Conservation (phyloP, 768 basidiomycete species). For the Lentinula guzmanii region DNA sequence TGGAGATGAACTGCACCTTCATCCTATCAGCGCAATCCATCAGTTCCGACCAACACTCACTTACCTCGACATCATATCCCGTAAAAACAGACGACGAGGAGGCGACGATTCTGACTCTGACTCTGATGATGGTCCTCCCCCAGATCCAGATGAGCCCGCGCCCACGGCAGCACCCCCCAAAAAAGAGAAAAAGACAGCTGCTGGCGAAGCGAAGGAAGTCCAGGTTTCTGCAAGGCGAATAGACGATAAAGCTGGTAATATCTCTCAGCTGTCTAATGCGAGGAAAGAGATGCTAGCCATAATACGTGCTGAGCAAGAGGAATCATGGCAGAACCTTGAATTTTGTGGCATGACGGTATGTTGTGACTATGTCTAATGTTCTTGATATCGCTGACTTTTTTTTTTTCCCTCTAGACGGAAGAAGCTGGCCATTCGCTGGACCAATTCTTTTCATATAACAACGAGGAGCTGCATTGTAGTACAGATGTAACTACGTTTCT, state of each 20-base stretch:
- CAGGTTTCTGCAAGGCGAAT: constrained; percentile 69
- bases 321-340: constrained; percentile 63
- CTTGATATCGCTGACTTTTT: constrained; percentile 9
- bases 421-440: constrained; percentile 56
- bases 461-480: constrained; percentile 44
- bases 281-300: constrained; percentile 72
- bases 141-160: constrained; percentile 70
- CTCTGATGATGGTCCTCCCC: constrained; percentile 73
- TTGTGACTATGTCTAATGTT: constrained; percentile 4
- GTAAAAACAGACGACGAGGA: constrained; percentile 50
- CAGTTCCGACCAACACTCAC: constrained; percentile 81
- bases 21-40: constrained; percentile 73
- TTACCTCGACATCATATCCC: constrained; percentile 69
- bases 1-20: constrained; percentile 66
- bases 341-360: constrained; percentile 63
- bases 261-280: constrained; percentile 53
- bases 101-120: constrained; percentile 59
- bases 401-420: constrained; percentile 34
- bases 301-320: constrained; percentile 75
- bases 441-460: constrained; percentile 54
- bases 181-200: constrained; percentile 59
- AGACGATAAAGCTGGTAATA: constrained; percentile 50
- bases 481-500: constrained; percentile 53
- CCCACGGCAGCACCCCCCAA: constrained; percentile 26
- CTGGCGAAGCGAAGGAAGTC: constrained; percentile 64